phyloP scores from a whole-genome alignment of 140 eudicot genomes.

The Flaveria floridana region DNA sequence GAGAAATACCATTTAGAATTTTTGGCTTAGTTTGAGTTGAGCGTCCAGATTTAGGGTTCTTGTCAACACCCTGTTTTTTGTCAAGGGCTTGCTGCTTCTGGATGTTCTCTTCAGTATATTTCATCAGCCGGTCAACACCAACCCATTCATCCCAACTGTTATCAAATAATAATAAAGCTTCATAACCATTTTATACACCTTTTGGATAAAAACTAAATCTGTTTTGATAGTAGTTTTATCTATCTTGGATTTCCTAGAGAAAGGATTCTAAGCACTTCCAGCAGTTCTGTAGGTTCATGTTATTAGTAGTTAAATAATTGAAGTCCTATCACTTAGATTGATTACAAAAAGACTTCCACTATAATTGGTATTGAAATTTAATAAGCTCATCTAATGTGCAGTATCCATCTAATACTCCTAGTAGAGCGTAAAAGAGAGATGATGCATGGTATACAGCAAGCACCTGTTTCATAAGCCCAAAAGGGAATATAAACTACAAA shows the following conservation, averaged over 20 bases:
- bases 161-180: constrained; percentile 39
- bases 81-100: constrained; percentile 80
- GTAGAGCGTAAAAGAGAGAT: constrained; percentile 1
- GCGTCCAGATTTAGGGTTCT: constrained; percentile 72
- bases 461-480: constrained; percentile 11
- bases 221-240: background rate
- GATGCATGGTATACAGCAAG: constrained; percentile 13
- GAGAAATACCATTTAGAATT: constrained; percentile 47
- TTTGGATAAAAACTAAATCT: constrained; percentile 7
- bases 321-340: background rate
- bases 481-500: background rate
- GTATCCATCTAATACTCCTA: background rate
- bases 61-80: constrained; percentile 73
- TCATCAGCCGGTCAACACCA: constrained; percentile 81
- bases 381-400: constrained; percentile 1
- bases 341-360: constrained; percentile 11
- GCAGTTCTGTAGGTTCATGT: background rate
- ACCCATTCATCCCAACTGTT: constrained; percentile 99
- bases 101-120: constrained; percentile 67
- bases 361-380: background rate
- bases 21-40: constrained; percentile 68
- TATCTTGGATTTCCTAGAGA: background rate
- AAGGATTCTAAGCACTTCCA: background rate
- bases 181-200: constrained; percentile 19
- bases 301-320: background rate